phyloP scores from a whole-genome alignment of 768 basidiomycete genomes.

The Lactifluus rugatus region DNA sequence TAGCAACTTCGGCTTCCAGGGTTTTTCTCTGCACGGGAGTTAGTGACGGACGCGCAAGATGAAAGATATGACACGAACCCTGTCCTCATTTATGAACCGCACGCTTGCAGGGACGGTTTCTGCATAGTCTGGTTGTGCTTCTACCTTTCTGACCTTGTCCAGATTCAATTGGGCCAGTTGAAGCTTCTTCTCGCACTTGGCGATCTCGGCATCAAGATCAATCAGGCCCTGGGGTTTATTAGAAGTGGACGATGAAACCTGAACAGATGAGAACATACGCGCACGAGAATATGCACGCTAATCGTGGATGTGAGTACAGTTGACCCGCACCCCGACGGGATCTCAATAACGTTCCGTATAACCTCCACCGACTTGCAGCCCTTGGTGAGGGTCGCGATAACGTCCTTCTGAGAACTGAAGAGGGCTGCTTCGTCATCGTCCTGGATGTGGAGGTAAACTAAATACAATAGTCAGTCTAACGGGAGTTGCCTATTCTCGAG shows the following conservation, averaged over 20 bases:
- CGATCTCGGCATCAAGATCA: slow-evolving; percentile 78
- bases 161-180: slow-evolving; percentile 57
- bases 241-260: background rate
- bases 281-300: slow-evolving; percentile 74
- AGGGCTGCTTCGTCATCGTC: slow-evolving; percentile 51
- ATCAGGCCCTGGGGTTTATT: slow-evolving; percentile 61
- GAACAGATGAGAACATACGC: slow-evolving; percentile 39
- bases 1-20: slow-evolving; percentile 69
- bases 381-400: slow-evolving; percentile 78
- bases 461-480: slow-evolving; percentile 1
- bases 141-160: slow-evolving; percentile 67
- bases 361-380: slow-evolving; percentile 73
- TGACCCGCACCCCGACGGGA: slow-evolving; percentile 85
- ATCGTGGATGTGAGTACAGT: slow-evolving; percentile 66
- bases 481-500: background rate
- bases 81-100: slow-evolving; percentile 64
- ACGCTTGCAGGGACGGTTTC: slow-evolving; percentile 74
- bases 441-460: slow-evolving; percentile 74
- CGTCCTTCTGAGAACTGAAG: slow-evolving; percentile 62
- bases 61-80: slow-evolving; percentile 40
- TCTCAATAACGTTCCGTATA: slow-evolving; percentile 49
- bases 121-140: slow-evolving; percentile 67
- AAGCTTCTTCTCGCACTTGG: slow-evolving; percentile 86
- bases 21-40: slow-evolving; percentile 48
- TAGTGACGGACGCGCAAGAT: no score